phyloP scores from a whole-genome alignment of 2,329 filamentous ascomycete genomes.

The Blumeriella jaapii region DNA sequence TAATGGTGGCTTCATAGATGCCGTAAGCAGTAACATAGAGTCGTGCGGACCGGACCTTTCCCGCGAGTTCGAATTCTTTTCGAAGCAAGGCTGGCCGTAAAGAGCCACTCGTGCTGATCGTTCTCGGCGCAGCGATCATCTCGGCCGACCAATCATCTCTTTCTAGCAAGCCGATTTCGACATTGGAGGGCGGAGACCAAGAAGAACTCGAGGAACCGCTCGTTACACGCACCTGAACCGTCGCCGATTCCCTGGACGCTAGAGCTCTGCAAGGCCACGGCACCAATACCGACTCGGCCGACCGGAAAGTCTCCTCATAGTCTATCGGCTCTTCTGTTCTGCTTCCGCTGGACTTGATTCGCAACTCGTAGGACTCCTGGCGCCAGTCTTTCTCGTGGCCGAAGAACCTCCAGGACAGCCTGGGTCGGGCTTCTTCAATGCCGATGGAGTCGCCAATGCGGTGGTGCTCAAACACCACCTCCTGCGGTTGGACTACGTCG shows the following conservation, averaged over 20 bases:
- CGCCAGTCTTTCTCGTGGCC: slow-evolving; percentile 31
- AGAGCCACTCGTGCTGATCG: slow-evolving; percentile 17
- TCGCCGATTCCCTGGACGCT: slow-evolving; percentile 21
- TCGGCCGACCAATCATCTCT: slow-evolving; percentile 10
- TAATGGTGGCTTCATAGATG: slow-evolving; percentile 28
- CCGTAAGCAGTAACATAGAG: slow-evolving; percentile 29
- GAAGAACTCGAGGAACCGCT: slow-evolving; percentile 14
- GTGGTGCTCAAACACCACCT: slow-evolving; percentile 18
- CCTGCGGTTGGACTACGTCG: slow-evolving; percentile 6
- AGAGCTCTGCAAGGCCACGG: slow-evolving; percentile 33
- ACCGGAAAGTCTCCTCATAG: slow-evolving; percentile 5
- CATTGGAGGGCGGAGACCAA: slow-evolving; percentile 24
- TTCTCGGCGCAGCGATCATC: slow-evolving; percentile 15
- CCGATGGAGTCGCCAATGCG: slow-evolving; percentile 27
- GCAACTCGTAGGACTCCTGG: slow-evolving; percentile 34
- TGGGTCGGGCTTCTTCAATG: slow-evolving; percentile 33
- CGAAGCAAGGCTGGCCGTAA: slow-evolving; percentile 24
- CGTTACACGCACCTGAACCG: slow-evolving; percentile 23
- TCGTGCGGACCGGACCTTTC: slow-evolving; percentile 16
- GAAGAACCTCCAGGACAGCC: slow-evolving; percentile 37
- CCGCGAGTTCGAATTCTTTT: slow-evolving; percentile 23
- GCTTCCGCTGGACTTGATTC: slow-evolving; percentile 26
- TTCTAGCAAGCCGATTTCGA: slow-evolving; percentile 29
- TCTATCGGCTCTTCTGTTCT: background rate
- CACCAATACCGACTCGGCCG: slow-evolving; percentile 29